Base-by-base conservation (phyloP, 1,139 yeast species). In the Meyerozyma elateridarum region DNA sequence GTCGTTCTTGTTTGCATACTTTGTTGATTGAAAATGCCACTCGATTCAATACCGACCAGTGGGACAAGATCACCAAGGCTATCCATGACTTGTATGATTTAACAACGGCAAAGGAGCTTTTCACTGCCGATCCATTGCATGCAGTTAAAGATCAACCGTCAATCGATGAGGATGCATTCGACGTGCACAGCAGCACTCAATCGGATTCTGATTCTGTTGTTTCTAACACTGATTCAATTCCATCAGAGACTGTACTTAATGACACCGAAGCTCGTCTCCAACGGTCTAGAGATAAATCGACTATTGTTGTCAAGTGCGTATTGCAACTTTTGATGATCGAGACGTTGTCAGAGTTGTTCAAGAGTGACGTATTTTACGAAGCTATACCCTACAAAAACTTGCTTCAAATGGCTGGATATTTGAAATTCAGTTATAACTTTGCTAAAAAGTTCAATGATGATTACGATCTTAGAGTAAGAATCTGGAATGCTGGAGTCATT, bases 401-500 rank as follows among this genome's bases (percentile, higher is more conserved):
- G 38, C 55, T 82, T 33, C 62, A 71, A 35, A 51, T 91, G 33
- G 73, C 89, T 0, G 59, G 64, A 2, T 60, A 85, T 28, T 62
- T 91, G 40, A 71, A 76, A 41, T 64, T 64, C 31, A 84, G 96
- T 39, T 89, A 85, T 60, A 65, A 71, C 36, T 91, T 93, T 61
- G 85, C 98, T 5, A 76, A 82, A 45, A 76, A 71, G 37, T 93
- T 93, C 66, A 93, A 93, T 54, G 91, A 81, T 41, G 88, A 93
- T 56, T 82, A 84, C 52, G 91, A 87, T 36, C 66, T 91, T 43
- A 69, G 99, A 43, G 83, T 85, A 14, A 68, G 94, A 42, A 66
- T 93, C 31, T 89, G 94, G 81, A 85, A 87, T 50, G 87, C 93
- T 7, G 96, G 96, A 2, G 80, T 88, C 22, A 91, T 89, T 61